Evolutionary conservation across 306 rosid species (phyloP), one percentile per base, ranked within the genome.

Genomic region (Ormosia emarginata): DNA sequence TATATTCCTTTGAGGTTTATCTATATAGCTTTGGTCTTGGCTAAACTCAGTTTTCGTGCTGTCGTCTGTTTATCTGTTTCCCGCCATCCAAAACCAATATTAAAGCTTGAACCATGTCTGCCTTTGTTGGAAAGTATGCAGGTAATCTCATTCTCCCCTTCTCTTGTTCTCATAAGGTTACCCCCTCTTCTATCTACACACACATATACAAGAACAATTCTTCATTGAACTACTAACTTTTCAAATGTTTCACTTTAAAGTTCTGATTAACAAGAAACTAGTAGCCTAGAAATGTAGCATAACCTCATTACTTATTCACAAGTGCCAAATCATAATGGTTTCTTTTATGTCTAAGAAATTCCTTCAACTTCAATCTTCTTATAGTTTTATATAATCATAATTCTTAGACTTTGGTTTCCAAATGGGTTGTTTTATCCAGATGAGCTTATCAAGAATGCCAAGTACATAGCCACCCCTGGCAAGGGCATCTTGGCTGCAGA

Each of bases 401-500:
- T 55, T 24, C 56, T 3, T 17, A 55, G 41, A n/a, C 6, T 57
- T 33, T 49, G 73, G 74, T 63, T 78, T 77, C 3, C n/a, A 78
- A 50, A 68, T 68, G 78, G 39, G 72, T 12, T 80, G 11, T 6
- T 82, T 53, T 30, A 46, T 71, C 55, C 80, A 92, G 97, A 94
- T 64, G 97, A 92, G 87, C 97, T 94, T 11, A 82, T 94, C 70
- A 91, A 92, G 89, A 94, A 87, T 65, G 97, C 98, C 63, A 85
- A 86, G 91, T 90, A 90, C 97, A 94, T 92, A 75, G 98, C 94
- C 2, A 90, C 91, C 2, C 91, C 97, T 0, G 98, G 97, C 2
- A 94, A 94, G 88, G 98, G 97, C 1, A 94, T 94, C 11, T 82
- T 92, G 84, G 98, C 97, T 4, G 97, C 98, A 18, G 98, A 94